A percentile compares a stretch with the other conserved stretches of the same genome.
Conservation (phyloP, 73 alveolate species). For the Paramecium bursaria region DNA sequence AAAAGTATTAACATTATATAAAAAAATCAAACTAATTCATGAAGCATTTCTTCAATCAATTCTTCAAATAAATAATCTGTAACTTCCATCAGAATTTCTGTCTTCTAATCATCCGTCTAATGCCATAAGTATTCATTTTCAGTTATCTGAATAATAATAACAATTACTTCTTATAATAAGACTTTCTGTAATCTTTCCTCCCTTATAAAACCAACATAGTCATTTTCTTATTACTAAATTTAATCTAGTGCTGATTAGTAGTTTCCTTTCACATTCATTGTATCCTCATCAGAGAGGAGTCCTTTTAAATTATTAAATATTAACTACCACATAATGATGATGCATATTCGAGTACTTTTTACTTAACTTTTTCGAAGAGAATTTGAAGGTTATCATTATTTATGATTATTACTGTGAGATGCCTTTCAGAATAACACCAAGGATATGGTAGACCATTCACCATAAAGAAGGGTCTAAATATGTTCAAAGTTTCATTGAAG, state of each 20-base stretch:
- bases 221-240: conserved; percentile 31
- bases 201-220: conserved; percentile 43
- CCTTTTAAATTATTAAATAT: neutral
- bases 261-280: conserved; percentile 6
- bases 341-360: conserved; percentile 57
- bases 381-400: conserved; percentile 1
- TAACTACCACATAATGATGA: conserved; percentile 53
- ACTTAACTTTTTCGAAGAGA: conserved; percentile 43
- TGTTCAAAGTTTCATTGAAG: conserved; percentile 58
- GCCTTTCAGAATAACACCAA: conserved; percentile 50
- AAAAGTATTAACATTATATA: too few species aligned
- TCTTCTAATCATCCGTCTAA: conserved; percentile 1
- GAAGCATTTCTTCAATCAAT: conserved; percentile 56
- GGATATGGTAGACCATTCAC: conserved; percentile 64
- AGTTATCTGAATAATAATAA: neutral
- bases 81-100: conserved; percentile 64
- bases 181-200: conserved; percentile 56
- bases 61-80: conserved; percentile 62
- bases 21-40: too few species aligned
- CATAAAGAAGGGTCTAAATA: conserved; percentile 43
- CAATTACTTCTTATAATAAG: conserved; percentile 43
- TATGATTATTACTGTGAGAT: neutral
- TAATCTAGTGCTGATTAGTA: neutral
- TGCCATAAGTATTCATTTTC: conserved; percentile 59
- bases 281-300: conserved; percentile 47